Evolutionary conservation across 2,329 filamentous ascomycete genomes (phyloP).

Genomic region (Cercospora brassicicola): DNA sequence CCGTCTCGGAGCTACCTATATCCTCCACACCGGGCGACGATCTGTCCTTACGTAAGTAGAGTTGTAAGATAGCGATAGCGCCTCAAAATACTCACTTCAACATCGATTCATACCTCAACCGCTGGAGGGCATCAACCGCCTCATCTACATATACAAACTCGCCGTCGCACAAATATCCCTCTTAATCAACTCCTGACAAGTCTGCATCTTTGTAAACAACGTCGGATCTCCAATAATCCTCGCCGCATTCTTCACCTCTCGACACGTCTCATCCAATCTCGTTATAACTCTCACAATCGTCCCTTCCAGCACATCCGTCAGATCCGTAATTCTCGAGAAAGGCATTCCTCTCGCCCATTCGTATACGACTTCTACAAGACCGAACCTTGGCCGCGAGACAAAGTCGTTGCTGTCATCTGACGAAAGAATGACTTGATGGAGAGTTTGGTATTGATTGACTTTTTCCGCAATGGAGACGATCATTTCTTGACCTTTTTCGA

Average conservation of each 20-base stretch:
- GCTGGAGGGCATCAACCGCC: not conserved
- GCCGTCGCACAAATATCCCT: slow-evolving; percentile 89
- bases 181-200: slow-evolving; percentile 96
- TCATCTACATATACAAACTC: slow-evolving; percentile 73
- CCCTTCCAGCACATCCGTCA: slow-evolving; percentile 95
- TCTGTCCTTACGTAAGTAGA: slow-evolving; percentile 3
- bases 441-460: slow-evolving; percentile 84
- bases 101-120: not conserved
- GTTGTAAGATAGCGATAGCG: not conserved
- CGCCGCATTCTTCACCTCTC: slow-evolving; percentile 96
- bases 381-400: slow-evolving; percentile 80
- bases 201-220: slow-evolving; percentile 94
- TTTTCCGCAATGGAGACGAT: slow-evolving; percentile 91
- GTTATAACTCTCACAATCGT: slow-evolving; percentile 96
- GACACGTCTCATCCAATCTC: slow-evolving; percentile 88
- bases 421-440: slow-evolving; percentile 88
- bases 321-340: slow-evolving; percentile 93
- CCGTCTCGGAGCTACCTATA: slow-evolving; percentile 6
- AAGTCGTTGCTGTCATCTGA: slow-evolving; percentile 92
- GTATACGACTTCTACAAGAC: slow-evolving; percentile 94
- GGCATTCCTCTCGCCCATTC: slow-evolving; percentile 98
- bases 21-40: slow-evolving; percentile 3
- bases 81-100: not conserved
- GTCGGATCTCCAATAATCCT: slow-evolving; percentile 92
- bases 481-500: slow-evolving; percentile 78